A percentile compares a stretch with the other conserved stretches of the same genome.
phyloP scores from a whole-genome alignment of 2,329 filamentous ascomycete genomes.

The Fusarium decemcellulare region DNA sequence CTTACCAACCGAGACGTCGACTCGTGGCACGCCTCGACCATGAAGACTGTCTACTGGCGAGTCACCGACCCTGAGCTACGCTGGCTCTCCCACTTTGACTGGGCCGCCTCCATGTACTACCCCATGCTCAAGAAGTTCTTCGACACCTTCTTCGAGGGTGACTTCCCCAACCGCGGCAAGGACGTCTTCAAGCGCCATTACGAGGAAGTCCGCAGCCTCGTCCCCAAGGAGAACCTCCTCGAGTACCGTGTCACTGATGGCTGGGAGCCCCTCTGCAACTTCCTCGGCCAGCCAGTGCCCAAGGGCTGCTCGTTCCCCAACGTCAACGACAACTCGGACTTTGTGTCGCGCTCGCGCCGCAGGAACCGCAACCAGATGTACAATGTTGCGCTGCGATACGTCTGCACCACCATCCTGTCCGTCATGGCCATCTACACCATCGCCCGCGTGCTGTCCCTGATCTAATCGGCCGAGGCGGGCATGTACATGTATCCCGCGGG shows the following conservation, averaged over 20 bases:
- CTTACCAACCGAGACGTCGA: conserved; percentile 77
- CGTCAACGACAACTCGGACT: conserved; percentile 53
- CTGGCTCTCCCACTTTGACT: conserved; percentile 63
- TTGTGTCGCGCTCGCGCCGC: conserved; percentile 51
- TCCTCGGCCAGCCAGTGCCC: conserved; percentile 50
- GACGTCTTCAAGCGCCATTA: conserved; percentile 67
- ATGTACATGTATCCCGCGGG: not conserved
- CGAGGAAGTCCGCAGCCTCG: conserved; percentile 50
- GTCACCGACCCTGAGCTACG: conserved; percentile 72
- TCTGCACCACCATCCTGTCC: conserved; percentile 32
- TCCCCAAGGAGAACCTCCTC: conserved; percentile 50
- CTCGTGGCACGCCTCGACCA: conserved; percentile 72
- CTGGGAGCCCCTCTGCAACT: conserved; percentile 56
- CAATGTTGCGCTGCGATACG: conserved; percentile 50
- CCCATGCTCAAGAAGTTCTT: conserved; percentile 80
- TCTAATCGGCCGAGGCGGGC: conserved; percentile 6
- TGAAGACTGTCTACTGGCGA: conserved; percentile 79
- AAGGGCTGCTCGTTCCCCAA: conserved; percentile 53
- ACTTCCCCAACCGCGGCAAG: conserved; percentile 77
- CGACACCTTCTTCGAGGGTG: conserved; percentile 76
- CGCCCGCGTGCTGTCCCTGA: conserved; percentile 14
- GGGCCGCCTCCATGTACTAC: conserved; percentile 62
- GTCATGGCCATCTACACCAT: conserved; percentile 26
- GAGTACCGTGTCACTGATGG: conserved; percentile 54
- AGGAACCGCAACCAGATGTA: conserved; percentile 54